A percentile compares a stretch with the other conserved stretches of the same genome.
phyloP scores from a whole-genome alignment of 2,329 filamentous ascomycete genomes.

The Eurotiales sp. region DNA sequence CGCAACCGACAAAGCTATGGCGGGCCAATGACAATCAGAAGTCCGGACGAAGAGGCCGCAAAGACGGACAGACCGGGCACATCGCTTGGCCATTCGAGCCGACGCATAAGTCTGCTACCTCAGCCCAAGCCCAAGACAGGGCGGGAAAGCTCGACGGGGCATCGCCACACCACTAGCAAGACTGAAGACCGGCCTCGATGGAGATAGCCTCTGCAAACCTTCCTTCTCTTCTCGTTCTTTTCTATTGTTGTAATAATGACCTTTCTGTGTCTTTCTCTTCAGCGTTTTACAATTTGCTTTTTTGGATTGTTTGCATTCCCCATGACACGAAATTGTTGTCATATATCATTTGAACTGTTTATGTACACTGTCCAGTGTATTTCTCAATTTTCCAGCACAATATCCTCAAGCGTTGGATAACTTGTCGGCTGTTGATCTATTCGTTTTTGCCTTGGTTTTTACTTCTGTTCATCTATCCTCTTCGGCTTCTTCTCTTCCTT shows the following conservation, averaged over 20 bases:
- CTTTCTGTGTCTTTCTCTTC: background rate
- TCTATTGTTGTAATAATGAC: background rate
- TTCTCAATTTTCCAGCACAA: background rate
- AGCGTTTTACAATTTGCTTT: background rate
- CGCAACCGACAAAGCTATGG: constrained; percentile 39
- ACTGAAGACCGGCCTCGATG: constrained; percentile 34
- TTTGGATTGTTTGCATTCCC: background rate
- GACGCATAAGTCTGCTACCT: constrained; percentile 40
- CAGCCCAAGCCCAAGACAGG: constrained; percentile 29
- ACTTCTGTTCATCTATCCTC: background rate
- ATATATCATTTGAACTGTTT: too few relatives aligned
- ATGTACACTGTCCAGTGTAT: too few relatives aligned
- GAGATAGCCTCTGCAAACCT: constrained; percentile 23
- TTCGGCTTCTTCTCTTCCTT: background rate
- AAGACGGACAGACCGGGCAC: constrained; percentile 37
- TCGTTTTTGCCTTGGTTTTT: background rate
- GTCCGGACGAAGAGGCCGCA: constrained; percentile 18
- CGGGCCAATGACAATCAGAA: constrained; percentile 29
- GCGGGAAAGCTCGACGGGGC: constrained; percentile 9
- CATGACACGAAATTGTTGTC: background rate
- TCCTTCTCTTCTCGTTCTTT: background rate
- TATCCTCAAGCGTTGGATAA: background rate
- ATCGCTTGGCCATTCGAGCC: constrained; percentile 36
- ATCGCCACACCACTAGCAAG: constrained; percentile 19
- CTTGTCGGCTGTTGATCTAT: background rate